Percentiles rank a stretch among this genome's conserved stretches.
Conservation (phyloP, 2,329 filamentous ascomycete species). For the Alternaria burnsii region DNA sequence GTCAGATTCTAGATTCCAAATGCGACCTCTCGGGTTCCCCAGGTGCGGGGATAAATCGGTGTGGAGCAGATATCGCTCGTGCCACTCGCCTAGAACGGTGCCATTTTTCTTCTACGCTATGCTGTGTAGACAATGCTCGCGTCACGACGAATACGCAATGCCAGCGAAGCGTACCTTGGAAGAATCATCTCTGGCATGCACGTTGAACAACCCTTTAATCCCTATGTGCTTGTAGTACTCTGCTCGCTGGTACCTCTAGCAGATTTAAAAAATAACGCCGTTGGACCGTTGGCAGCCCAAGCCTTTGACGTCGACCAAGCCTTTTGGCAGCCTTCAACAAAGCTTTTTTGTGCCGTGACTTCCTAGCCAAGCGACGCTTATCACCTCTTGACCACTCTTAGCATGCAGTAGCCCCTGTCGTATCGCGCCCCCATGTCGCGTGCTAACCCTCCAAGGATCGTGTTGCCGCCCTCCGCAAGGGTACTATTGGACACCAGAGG, state of each 20-base stretch:
- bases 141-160: no score
- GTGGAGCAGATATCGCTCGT: background rate
- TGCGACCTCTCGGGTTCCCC: background rate
- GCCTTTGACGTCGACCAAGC: conserved; percentile 9
- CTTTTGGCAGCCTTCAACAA: conserved; percentile 24
- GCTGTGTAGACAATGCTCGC: no score
- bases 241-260: no score
- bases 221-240: no score
- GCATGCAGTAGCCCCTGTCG: conserved; percentile 7
- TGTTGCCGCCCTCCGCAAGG: background rate
- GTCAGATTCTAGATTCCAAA: no score
- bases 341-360: conserved; percentile 21
- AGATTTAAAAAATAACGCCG: no score
- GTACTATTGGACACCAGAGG: conserved; percentile 6
- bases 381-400: conserved; percentile 21
- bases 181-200: no score
- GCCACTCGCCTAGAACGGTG: background rate
- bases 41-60: background rate
- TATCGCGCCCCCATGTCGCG: conserved; percentile 1
- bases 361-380: conserved; percentile 28
- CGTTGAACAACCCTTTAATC: no score
- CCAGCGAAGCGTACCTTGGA: no score
- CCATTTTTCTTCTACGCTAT: background rate
- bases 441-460: background rate
- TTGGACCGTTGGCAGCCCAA: background rate